Evolutionary conservation across 108 stramenopile species (phyloP).

Genomic region (Aurantiochytrium sp.): DNA sequence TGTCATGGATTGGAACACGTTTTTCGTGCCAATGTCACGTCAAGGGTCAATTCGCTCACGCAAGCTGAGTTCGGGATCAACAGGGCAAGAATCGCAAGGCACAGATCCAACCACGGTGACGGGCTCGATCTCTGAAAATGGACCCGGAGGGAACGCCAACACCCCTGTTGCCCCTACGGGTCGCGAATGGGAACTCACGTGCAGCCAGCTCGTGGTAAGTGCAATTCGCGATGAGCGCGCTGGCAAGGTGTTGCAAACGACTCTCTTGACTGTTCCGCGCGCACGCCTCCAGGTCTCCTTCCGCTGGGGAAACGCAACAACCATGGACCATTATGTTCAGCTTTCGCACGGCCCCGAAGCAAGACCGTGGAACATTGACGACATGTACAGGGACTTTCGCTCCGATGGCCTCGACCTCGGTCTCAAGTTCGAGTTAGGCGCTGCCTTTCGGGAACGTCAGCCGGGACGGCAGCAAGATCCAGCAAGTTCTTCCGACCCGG

Average conservation of each 20-base stretch:
- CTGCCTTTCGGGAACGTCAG: neutral
- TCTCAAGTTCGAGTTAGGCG: neutral
- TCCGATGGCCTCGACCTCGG: neutral
- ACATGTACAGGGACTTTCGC: neutral
- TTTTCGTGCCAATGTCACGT: neutral
- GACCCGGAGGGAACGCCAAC: neutral
- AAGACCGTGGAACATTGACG: neutral
- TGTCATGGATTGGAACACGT: constrained; percentile 6
- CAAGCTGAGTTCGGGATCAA: neutral
- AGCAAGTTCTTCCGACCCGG: neutral
- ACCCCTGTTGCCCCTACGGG: neutral
- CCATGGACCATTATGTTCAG: constrained; percentile 1
- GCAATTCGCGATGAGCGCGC: neutral
- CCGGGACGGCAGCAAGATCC: neutral
- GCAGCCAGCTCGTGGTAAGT: neutral
- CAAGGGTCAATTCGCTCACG: neutral
- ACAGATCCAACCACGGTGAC: neutral
- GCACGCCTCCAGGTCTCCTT: neutral
- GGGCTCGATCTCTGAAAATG: neutral
- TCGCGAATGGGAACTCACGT: neutral
- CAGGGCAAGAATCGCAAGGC: neutral
- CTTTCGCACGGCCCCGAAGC: neutral
- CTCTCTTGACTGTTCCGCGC: neutral
- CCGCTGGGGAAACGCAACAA: neutral
- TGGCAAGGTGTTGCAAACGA: neutral